Evolutionary conservation across 2,329 filamentous ascomycete genomes (phyloP).

Genomic region (Microdochium bolleyi): DNA sequence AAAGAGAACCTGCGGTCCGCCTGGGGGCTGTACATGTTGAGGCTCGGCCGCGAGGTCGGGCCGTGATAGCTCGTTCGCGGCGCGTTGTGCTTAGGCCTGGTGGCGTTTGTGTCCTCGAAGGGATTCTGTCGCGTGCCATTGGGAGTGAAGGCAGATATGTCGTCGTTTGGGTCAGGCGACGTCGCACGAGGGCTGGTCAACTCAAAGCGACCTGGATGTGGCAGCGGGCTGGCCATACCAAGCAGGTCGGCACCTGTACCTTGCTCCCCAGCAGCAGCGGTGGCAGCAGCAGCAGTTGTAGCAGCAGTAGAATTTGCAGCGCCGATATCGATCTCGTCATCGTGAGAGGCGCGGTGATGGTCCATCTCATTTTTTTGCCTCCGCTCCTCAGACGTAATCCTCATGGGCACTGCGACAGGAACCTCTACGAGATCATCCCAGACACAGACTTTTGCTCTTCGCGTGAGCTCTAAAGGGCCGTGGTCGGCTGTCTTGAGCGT

Average conservation of each 20-base stretch:
- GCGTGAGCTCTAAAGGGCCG: conserved; percentile 85
- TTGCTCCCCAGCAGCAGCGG: background rate
- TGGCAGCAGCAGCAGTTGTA: conserved; percentile 20
- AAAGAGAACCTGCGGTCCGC: conserved; percentile 48
- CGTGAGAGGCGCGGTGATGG: conserved; percentile 36
- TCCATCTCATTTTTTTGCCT: conserved; percentile 53
- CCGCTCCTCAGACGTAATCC: conserved; percentile 76
- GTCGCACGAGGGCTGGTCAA: conserved; percentile 39
- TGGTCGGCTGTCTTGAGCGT: conserved; percentile 90
- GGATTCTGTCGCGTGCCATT: conserved; percentile 15
- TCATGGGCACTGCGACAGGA: conserved; percentile 86
- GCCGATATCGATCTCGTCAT: conserved; percentile 92
- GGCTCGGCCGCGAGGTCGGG: conserved; percentile 27
- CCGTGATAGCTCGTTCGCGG: conserved; percentile 30
- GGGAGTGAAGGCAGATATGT: conserved; percentile 7
- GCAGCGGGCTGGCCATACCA: conserved; percentile 55
- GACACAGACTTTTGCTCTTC: conserved; percentile 84
- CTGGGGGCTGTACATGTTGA: conserved; percentile 33
- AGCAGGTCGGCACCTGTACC: conserved; percentile 57
- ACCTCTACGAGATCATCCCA: conserved; percentile 98
- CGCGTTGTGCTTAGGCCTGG: background rate
- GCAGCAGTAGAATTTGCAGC: conserved; percentile 49
- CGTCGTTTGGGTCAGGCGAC: conserved; percentile 26
- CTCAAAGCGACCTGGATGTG: conserved; percentile 70
- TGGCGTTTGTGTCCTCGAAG: conserved; percentile 9